Evolutionary conservation across 768 basidiomycete genomes (phyloP), one percentile per base, ranked within the genome.

Genomic region (Suillus occidentalis): DNA sequence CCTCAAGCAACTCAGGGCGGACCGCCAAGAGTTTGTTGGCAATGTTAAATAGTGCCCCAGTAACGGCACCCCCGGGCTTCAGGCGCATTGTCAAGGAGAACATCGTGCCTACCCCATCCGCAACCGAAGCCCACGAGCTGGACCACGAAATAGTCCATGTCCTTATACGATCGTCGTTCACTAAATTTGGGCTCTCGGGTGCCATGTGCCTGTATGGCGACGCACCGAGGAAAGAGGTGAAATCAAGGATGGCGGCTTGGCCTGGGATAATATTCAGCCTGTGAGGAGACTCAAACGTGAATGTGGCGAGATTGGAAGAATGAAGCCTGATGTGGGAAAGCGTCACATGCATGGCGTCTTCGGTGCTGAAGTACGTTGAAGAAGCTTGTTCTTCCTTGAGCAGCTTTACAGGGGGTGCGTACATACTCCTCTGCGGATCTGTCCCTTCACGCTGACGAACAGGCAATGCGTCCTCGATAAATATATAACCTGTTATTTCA

Each of bases 111-210:
- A 40, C 43, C 12, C 52, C 5, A 18, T 45, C n/a, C 5, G 36
- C 53, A 20, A 55, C 18, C 13, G 61, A 59, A 58, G 42, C 20
- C 73, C 73, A 75, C 4, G 22, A 43, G 63, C 61, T 75, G 43
- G 69, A 69, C 12, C 67, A 40, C 1, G 87, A 87, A 22, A 89
- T 77, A 0, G 87, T 88, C 87, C 87, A 89, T 1, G 87, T 89
- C 28, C 87, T 84, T 50, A 89, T 80, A 53, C 86, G 81, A 69
- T 89, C 87, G 70, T 89, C 87, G 70, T 88, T 88, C 42, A 87
- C 77, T n/a, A 78, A 76, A 18, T 73, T 79, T 0, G 85, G 85
- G 37, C 81, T 77, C n/a, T 67, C 60, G 7, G 79, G 76, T 1
- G 84, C 80, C 85, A 88, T 87, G 69, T 88, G 87, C 47, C 77